A percentile compares a stretch with the other conserved stretches of the same genome.
phyloP scores from a whole-genome alignment of 257 asterid species.

The Osmanthus fragrans region DNA sequence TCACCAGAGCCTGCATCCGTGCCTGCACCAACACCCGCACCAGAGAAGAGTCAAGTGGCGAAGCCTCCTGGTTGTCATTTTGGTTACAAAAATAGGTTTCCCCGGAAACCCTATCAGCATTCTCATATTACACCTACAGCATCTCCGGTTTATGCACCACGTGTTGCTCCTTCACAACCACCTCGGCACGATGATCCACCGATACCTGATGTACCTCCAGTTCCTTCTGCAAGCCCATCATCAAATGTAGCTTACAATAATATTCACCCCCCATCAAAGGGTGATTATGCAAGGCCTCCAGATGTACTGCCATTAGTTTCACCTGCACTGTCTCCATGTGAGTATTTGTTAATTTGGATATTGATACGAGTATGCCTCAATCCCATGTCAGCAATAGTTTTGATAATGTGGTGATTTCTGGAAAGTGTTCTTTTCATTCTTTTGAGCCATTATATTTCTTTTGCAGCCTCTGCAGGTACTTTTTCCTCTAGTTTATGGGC shows the following conservation, averaged over 20 bases:
- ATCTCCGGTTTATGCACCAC: slow-evolving; percentile 58
- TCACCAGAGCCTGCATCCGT: slow-evolving; percentile 47
- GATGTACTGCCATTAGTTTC: slow-evolving; percentile 49
- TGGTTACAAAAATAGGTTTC: slow-evolving; percentile 44
- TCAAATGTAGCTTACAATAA: slow-evolving; percentile 52
- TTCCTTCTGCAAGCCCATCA: slow-evolving; percentile 54
- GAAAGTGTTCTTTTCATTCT: neutral
- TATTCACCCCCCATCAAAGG: slow-evolving; percentile 55
- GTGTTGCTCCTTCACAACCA: slow-evolving; percentile 49
- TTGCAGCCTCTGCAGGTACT: slow-evolving; percentile 64
- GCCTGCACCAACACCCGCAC: slow-evolving; percentile 32
- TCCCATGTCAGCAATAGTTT: neutral
- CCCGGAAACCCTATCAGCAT: slow-evolving; percentile 46
- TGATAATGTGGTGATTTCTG: neutral
- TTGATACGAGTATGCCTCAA: neutral
- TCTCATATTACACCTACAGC: slow-evolving; percentile 49
- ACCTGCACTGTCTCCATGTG: slow-evolving; percentile 72
- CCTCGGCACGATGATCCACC: slow-evolving; percentile 30
- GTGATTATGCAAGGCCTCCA: slow-evolving; percentile 50
- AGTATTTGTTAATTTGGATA: slow-evolving; percentile 39
- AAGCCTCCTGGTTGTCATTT: slow-evolving; percentile 65
- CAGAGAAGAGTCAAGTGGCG: slow-evolving; percentile 37
- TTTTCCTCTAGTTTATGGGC: slow-evolving; percentile 42
- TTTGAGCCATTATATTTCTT: slow-evolving; percentile 6
- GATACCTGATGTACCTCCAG: slow-evolving; percentile 36